phyloP scores from a whole-genome alignment of 148 eudicot genomes.

The Rhododendron simsii region DNA sequence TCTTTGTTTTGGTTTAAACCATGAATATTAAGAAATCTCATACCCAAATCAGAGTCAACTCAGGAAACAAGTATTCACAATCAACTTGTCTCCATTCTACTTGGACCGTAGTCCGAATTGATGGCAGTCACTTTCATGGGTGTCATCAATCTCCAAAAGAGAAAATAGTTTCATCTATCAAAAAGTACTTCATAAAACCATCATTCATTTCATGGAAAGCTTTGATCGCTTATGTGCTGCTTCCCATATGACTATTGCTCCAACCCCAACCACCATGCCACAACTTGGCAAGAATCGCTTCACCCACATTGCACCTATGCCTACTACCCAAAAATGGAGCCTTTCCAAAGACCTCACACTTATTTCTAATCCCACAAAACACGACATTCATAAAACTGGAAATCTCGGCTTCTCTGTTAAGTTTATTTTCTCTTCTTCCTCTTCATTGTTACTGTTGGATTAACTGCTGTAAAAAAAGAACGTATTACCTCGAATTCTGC shows the following conservation, averaged over 20 bases:
- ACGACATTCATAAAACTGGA: not conserved
- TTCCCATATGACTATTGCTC: not conserved
- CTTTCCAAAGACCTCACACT: not conserved
- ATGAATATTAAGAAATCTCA: no score
- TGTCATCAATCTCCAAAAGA: not conserved
- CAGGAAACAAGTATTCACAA: no score
- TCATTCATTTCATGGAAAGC: not conserved
- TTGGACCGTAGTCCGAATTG: no score
- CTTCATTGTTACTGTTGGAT: no score
- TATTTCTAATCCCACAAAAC: not conserved
- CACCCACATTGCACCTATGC: not conserved
- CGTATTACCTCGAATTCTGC: no score
- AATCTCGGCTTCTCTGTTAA: not conserved
- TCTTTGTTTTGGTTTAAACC: no score
- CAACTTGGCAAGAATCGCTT: not conserved
- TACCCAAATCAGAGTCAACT: no score
- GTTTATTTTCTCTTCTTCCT: not conserved
- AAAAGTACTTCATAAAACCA: not conserved
- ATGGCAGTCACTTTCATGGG: no score
- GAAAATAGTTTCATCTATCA: not conserved
- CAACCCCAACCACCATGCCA: not conserved
- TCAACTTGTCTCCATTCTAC: no score
- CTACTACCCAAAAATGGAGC: not conserved
- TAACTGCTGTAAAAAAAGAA: no score
- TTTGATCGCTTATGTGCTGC: not conserved